Percentiles rank a stretch among this genome's conserved stretches.
Evolutionary conservation across 495 filamentous ascomycete genomes (phyloP).

Genomic region (Darksidea phi): DNA sequence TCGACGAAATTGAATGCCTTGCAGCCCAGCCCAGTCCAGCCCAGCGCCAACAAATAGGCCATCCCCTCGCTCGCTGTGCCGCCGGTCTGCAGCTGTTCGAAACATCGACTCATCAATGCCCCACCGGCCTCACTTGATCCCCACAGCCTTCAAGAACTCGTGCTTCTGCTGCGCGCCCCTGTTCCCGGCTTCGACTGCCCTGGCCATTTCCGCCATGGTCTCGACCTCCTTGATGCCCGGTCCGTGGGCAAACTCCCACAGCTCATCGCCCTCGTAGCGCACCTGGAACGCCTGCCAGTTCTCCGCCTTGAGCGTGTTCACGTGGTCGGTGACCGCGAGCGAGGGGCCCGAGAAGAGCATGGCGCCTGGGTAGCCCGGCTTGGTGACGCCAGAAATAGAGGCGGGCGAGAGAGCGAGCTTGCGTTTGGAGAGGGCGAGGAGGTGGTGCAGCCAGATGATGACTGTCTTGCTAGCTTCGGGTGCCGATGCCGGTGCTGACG

Average conservation of each 20-base stretch:
- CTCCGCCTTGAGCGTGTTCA: constrained; percentile 40
- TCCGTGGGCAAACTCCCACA: constrained; percentile 40
- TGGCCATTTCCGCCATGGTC: constrained; percentile 42
- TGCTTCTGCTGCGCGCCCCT: constrained; percentile 26
- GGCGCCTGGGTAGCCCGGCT: constrained; percentile 46
- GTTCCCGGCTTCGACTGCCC: constrained; percentile 34
- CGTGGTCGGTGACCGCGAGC: constrained; percentile 39
- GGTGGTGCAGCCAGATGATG: constrained; percentile 46
- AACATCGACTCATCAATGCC: background rate
- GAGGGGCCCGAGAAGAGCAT: constrained; percentile 41
- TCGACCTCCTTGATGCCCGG: constrained; percentile 41
- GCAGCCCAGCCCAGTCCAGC: too few relatives aligned
- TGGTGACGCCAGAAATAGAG: constrained; percentile 40
- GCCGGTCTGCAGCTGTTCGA: background rate
- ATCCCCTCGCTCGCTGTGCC: background rate
- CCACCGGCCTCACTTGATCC: constrained; percentile 40
- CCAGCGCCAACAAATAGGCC: background rate
- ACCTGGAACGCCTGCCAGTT: constrained; percentile 47
- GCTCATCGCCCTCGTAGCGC: constrained; percentile 35
- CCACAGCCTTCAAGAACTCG: constrained; percentile 42
- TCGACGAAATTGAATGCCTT: background rate
- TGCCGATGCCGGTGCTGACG: background rate
- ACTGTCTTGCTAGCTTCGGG: constrained; percentile 34
- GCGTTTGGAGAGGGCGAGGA: constrained; percentile 44
- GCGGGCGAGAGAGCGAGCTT: constrained; percentile 41